Percentiles rank a stretch among this genome's conserved stretches.
These are phyloP conservation scores for Xylaria arbuscula DNA, from an alignment of 2,329 filamentous ascomycete genomes.

Conservation along the genomic window DNA sequence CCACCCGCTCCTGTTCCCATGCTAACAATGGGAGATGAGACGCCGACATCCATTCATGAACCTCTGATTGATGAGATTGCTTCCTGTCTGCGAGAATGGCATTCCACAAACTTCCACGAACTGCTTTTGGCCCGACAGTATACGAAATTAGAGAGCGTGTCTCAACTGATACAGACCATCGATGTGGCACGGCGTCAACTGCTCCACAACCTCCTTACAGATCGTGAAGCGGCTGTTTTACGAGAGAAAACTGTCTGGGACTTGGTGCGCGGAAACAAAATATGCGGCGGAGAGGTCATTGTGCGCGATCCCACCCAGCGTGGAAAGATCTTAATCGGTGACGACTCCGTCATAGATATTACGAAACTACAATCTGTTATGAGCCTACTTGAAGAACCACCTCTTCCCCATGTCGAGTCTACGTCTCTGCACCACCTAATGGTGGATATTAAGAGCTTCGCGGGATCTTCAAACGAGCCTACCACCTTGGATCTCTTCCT, in stretches of 20 bases:
- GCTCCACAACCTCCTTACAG: slow-evolving; percentile 91
- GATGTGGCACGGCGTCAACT: slow-evolving; percentile 89
- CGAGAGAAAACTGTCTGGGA: slow-evolving; percentile 96
- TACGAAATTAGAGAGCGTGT: slow-evolving; percentile 80
- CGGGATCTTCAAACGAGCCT: slow-evolving; percentile 78
- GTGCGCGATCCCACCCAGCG: slow-evolving; percentile 87
- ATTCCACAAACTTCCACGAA: slow-evolving; percentile 95
- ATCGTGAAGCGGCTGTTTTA: slow-evolving; percentile 81
- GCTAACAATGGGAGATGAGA: slow-evolving; percentile 98
- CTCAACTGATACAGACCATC: slow-evolving; percentile 81
- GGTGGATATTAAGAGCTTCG: slow-evolving; percentile 85
- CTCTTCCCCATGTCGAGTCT: slow-evolving; percentile 73
- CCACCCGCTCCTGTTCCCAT: slow-evolving; percentile 94
- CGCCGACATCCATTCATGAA: slow-evolving; percentile 86
- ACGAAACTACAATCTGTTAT: slow-evolving; percentile 94
- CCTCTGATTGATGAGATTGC: slow-evolving; percentile 97
- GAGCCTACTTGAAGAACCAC: slow-evolving; percentile 90
- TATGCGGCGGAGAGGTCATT: slow-evolving; percentile 93
- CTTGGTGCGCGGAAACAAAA: slow-evolving; percentile 91
- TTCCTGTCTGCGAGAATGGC: slow-evolving; percentile 96
- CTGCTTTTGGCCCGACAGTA: slow-evolving; percentile 87
- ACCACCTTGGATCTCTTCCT: slow-evolving; percentile 82
- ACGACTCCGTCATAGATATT: slow-evolving; percentile 92
- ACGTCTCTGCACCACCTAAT: slow-evolving; percentile 82
- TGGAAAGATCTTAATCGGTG: slow-evolving; percentile 87